Evolutionary conservation across 345 rosid species (phyloP).

Genomic region (Erucastrum elatum): DNA sequence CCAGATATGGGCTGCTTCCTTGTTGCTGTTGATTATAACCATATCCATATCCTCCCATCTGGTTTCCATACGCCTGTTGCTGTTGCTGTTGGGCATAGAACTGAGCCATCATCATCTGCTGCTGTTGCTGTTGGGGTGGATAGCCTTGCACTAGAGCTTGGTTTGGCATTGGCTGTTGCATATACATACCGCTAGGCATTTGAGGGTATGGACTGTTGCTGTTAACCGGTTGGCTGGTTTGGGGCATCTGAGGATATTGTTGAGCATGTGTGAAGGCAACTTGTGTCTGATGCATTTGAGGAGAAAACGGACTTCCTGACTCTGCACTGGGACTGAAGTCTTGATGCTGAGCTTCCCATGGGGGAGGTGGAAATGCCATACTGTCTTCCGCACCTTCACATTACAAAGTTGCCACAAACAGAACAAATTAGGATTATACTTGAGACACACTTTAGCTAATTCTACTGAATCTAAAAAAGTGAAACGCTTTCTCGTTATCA

Average conservation of each 20-base stretch:
- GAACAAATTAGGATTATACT: slow-evolving; percentile 7
- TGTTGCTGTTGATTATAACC: slow-evolving; percentile 75
- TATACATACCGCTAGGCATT: slow-evolving; percentile 63
- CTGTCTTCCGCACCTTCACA: slow-evolving; percentile 58
- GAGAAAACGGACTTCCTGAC: slow-evolving; percentile 58
- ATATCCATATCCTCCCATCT: slow-evolving; percentile 63
- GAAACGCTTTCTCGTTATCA: slow-evolving; percentile 15
- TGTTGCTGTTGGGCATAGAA: slow-evolving; percentile 46
- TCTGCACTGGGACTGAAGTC: slow-evolving; percentile 57
- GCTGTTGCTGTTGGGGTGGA: slow-evolving; percentile 51
- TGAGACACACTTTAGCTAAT: neutral
- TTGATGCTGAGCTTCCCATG: slow-evolving; percentile 89
- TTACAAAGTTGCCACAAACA: slow-evolving; percentile 25
- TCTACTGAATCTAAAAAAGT: neutral
- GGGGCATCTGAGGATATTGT: slow-evolving; percentile 55
- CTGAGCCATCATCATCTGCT: slow-evolving; percentile 55
- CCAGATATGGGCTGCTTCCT: slow-evolving; percentile 60
- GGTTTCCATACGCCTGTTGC: slow-evolving; percentile 45
- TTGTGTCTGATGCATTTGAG: slow-evolving; percentile 59
- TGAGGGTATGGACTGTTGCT: slow-evolving; percentile 48
- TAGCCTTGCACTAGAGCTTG: slow-evolving; percentile 34
- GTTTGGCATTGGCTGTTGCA: slow-evolving; percentile 60
- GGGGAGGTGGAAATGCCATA: slow-evolving; percentile 83
- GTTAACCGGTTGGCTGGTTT: slow-evolving; percentile 51
- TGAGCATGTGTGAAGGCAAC: slow-evolving; percentile 47